A percentile compares a stretch with the other conserved stretches of the same genome.
Conservation (phyloP, 2,329 filamentous ascomycete species). For the Dothistroma pini region DNA sequence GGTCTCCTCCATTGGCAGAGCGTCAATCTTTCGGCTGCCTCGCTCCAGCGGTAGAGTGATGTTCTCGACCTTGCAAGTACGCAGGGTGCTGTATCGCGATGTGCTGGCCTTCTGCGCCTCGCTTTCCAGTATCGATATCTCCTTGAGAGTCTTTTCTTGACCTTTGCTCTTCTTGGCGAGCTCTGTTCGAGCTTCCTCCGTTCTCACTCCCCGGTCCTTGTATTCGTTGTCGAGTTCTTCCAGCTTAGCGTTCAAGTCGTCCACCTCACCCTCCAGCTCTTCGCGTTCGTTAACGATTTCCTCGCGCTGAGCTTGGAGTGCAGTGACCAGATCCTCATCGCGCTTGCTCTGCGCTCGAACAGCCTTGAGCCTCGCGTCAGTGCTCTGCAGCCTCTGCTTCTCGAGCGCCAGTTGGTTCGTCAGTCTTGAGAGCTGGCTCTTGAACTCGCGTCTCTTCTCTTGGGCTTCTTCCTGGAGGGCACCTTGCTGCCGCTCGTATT, state of each 20-base stretch:
- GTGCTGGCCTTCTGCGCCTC: conserved; percentile 82
- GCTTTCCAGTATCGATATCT: conserved; percentile 74
- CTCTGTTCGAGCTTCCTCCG: conserved; percentile 73
- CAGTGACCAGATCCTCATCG: conserved; percentile 64
- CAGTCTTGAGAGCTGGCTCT: conserved; percentile 66
- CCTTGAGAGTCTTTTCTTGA: conserved; percentile 71
- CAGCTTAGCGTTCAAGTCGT: conserved; percentile 68
- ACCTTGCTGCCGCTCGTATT: conserved; percentile 91
- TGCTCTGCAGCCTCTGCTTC: conserved; percentile 68
- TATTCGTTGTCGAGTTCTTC: conserved; percentile 66
- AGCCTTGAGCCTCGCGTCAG: conserved; percentile 63
- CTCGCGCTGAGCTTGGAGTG: conserved; percentile 68
- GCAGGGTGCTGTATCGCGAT: conserved; percentile 76
- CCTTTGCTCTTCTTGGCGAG: conserved; percentile 80
- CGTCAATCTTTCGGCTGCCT: conserved; percentile 69
- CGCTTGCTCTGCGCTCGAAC: conserved; percentile 65
- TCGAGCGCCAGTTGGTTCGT: conserved; percentile 60
- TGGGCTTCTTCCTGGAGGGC: conserved; percentile 85
- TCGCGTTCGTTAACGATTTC: conserved; percentile 70
- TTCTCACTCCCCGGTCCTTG: conserved; percentile 66
- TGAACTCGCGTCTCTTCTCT: conserved; percentile 82
- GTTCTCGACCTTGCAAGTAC: conserved; percentile 90
- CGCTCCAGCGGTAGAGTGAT: conserved; percentile 75
- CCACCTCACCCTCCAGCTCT: conserved; percentile 70
- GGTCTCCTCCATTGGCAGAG: conserved; percentile 77